phyloP scores from a whole-genome alignment of 2,329 filamentous ascomycete species.

The Elsinoe batatas region DNA sequence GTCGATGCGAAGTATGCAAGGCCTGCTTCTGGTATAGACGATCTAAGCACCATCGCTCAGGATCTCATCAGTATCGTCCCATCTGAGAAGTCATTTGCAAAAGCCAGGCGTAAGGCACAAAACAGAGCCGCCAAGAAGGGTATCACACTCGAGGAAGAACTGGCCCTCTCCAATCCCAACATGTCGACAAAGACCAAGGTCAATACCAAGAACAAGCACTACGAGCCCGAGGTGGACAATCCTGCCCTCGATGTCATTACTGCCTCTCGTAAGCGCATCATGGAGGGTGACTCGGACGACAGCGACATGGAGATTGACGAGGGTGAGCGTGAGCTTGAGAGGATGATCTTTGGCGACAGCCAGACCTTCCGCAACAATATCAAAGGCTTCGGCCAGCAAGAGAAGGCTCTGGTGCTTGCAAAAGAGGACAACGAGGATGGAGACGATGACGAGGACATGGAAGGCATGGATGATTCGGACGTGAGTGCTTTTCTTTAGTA shows the following conservation, averaged over 20 bases:
- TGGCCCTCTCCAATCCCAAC: neutral
- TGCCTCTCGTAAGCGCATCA: neutral
- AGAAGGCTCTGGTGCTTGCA: neutral
- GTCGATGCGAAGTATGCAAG: neutral
- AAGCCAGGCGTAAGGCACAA: neutral
- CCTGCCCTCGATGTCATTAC: neutral
- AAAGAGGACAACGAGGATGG: constrained; percentile 7
- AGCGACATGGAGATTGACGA: constrained; percentile 51
- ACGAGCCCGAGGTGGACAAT: neutral
- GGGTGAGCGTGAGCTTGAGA: constrained; percentile 66
- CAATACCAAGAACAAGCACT: neutral
- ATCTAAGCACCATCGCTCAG: neutral
- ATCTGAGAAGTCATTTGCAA: neutral
- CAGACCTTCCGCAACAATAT: constrained; percentile 58
- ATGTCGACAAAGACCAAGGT: neutral
- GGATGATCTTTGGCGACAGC: constrained; percentile 77
- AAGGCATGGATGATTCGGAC: constrained; percentile 65
- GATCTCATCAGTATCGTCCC: neutral
- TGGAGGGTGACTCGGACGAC: constrained; percentile 1
- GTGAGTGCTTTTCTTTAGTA: constrained; percentile 7
- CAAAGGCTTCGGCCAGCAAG: constrained; percentile 5
- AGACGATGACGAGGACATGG: constrained; percentile 55
- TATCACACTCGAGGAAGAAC: neutral
- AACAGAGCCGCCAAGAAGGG: neutral
- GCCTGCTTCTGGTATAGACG: neutral